These are phyloP conservation scores for Linnemannia schmuckeri DNA, from an alignment of 192 early-diverging fungal species.

Conservation along the genomic window DNA sequence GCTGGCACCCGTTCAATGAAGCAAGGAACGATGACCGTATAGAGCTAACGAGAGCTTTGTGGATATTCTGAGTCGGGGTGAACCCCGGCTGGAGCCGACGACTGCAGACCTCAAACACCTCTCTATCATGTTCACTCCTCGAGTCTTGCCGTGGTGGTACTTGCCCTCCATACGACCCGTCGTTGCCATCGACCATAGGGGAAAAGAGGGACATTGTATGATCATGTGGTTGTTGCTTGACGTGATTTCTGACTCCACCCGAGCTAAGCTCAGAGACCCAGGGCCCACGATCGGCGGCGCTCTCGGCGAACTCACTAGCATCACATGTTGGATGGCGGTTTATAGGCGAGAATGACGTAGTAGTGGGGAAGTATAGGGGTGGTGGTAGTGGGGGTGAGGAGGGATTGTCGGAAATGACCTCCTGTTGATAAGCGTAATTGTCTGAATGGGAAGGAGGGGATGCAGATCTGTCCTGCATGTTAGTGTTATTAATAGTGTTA, in stretches of 20 bases:
- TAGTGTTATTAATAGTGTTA: not conserved
- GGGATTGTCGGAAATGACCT: not conserved
- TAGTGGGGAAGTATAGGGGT: not conserved
- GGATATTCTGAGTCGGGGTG: not conserved
- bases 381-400: not conserved
- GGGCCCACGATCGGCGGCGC: not conserved
- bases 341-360: not conserved
- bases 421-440: not conserved
- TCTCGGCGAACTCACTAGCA: not conserved
- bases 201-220: not conserved
- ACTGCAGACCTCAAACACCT: slow-evolving; percentile 7
- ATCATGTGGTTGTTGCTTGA: not conserved
- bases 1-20: not conserved
- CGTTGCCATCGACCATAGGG: not conserved
- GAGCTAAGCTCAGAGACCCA: not conserved
- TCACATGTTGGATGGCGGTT: not conserved
- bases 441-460: not conserved
- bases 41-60: slow-evolving; percentile 1
- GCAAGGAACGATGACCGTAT: slow-evolving; percentile 9
- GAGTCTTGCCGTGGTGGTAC: not conserved
- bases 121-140: slow-evolving; percentile 1
- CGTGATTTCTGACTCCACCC: not conserved
- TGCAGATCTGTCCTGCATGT: not conserved
- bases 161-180: not conserved
- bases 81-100: not conserved